Base-by-base conservation (phyloP, 305 asterid genomes). In the Solanum hybrid region DNA sequence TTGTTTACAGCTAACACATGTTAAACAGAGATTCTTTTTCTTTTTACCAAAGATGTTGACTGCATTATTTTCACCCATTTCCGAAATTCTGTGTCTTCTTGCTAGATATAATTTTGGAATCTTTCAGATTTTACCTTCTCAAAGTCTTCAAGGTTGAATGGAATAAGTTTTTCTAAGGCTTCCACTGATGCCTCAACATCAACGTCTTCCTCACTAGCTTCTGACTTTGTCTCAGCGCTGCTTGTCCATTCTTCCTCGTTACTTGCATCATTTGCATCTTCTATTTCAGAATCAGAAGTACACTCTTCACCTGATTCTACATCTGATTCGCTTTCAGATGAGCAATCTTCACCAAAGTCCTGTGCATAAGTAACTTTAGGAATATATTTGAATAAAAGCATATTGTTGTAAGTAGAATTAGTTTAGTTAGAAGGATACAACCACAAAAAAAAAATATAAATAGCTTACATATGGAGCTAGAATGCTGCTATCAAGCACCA, bases 391-490 rank as follows among this genome's bases (percentile, higher is more conserved):
- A 87, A 56, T 22, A 85, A 81, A 56, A 75, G 38, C 88, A 45
- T 72, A 56, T 26, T 22, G 26, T 24, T 32, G 80, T 64, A 31
- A 22, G 26, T 85, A 78, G 64, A 71, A 36, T 24, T 31, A 31
- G 56, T 82, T 15, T 72, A 60, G 88, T 32, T 45, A 56, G 51
- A 85, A 84, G 90, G 79, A 31, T 26, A 45, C 87, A 78, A 31
- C 27, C 11, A 32, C 14, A 51, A 85, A 31, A 31, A 36, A 42
- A 42, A 85, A 11, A 32, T 32, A 85, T 31, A 34, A 85, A 22
- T 60, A 90, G 92, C 97, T 94, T 94, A 98, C 99, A 92, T 94
- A 94, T 90, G 99, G 97, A 91, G 99, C 98, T 89, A 98, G 93
- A 92, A 95, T 93, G 88, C 95, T 94, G 95, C 97, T 95, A 92